Conservation (phyloP, 73 alveolate species). For the Tetrahymena borealis region DNA sequence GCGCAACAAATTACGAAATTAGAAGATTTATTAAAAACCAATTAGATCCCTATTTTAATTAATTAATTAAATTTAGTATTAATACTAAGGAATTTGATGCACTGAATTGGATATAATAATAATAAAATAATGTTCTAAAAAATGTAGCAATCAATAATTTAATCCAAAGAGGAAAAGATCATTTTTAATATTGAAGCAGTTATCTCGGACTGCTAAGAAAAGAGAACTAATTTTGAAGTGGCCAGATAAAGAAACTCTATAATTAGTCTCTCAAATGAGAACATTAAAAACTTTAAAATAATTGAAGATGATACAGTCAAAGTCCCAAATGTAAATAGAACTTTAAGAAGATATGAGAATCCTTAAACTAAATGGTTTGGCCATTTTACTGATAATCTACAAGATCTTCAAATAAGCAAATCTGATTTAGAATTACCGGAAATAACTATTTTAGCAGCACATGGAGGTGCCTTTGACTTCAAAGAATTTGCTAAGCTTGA, state of each 20-base stretch:
- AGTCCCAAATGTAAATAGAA: background rate
- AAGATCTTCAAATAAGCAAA: background rate
- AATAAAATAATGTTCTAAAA: too few relatives aligned
- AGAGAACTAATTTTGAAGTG: background rate
- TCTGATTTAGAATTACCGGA: background rate
- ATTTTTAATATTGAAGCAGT: background rate
- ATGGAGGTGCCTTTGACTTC: background rate
- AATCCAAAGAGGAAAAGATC: background rate
- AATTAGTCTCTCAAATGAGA: background rate
- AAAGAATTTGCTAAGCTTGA: background rate
- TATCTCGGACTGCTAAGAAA: background rate
- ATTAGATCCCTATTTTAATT: too few relatives aligned
- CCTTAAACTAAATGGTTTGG: background rate
- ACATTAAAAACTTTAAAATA: background rate
- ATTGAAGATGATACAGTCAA: background rate
- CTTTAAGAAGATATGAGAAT: background rate
- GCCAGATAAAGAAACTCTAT: background rate
- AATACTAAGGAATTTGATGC: too few relatives aligned
- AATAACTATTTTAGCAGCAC: background rate
- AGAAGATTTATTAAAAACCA: too few relatives aligned
- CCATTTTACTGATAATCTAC: background rate
- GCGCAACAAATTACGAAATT: too few relatives aligned
- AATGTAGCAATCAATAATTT: too few relatives aligned
- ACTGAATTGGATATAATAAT: too few relatives aligned
- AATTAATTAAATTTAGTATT: too few relatives aligned